Evolutionary conservation across 768 basidiomycete species (phyloP), one percentile per base, ranked within the genome.

Genomic region (Xerocomellus intermedius): DNA sequence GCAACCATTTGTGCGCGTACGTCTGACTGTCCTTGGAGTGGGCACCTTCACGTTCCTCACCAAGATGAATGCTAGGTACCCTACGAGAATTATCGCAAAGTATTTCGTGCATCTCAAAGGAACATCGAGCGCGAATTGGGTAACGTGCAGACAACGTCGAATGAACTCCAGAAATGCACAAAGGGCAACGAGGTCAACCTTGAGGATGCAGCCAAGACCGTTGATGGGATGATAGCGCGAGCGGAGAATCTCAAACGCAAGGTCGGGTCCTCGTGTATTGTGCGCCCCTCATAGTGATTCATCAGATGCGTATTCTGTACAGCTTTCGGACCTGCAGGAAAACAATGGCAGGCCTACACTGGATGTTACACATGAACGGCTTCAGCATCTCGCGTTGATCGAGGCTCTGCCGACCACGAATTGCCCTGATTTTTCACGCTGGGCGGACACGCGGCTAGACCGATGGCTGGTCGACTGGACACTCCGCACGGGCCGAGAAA

Each of bases 401-500:
- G 87, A 92, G 65, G 74, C 74, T 26, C 65, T 88, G 54, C 77
- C 80, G 50, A 74, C 69, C 53, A 67, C 80, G 5, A 79, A 70
- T 47, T 76, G 78, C 48, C 76, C 81, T 4, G 84, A 86, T 47
- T 89, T 85, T 70, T 76, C 78, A 21, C 78, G 84, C 32, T 96
- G 91, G 91, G 84, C 87, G 8, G 86, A 91, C 64, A 84, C 78
- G 42, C 77, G 93, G 47, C 74, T 98, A 13, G 88, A 94, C 66
- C 76, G 94, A 58, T 96, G 93, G 87, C 77, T 98, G 33, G 88
- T 96, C 3, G 97, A 99, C 68, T 96, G 96, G 89, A 82, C 87
- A 35, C 75, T 98, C 43, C 79, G 95, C 51, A 83, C 79, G 36
- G 93, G 89, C 32, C 87, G 87, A 63, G 83, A 86, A 60, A 79